phyloP scores from a whole-genome alignment of 768 basidiomycete genomes.

The Tylopilus intermedius region DNA sequence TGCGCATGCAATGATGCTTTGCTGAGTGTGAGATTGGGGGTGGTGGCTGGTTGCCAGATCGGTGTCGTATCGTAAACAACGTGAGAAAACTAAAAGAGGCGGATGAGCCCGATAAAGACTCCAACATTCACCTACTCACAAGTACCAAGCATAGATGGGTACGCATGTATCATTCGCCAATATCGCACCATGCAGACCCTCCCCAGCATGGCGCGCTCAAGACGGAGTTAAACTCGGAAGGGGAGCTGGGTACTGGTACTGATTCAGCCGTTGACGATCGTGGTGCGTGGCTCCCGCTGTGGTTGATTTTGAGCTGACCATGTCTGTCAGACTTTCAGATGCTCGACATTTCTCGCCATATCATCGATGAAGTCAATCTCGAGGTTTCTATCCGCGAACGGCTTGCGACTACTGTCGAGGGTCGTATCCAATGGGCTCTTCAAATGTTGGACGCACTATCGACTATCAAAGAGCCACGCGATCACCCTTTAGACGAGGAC shows the following conservation, averaged over 20 bases:
- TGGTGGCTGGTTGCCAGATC: too few relatives aligned
- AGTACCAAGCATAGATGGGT: conserved; percentile 17
- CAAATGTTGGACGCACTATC: conserved; percentile 35
- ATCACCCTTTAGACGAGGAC: conserved; percentile 21
- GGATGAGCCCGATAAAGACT: too few relatives aligned
- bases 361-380: conserved; percentile 38
- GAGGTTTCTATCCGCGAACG: conserved; percentile 41
- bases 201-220: conserved; percentile 9
- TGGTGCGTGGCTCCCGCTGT: conserved; percentile 13
- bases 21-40: too few relatives aligned
- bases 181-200: conserved; percentile 13
- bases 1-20: too few relatives aligned
- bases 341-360: conserved; percentile 11
- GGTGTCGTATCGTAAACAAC: too few relatives aligned
- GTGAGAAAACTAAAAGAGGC: too few relatives aligned
- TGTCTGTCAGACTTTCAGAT: conserved; percentile 11
- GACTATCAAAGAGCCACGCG: conserved; percentile 12
- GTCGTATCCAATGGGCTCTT: conserved; percentile 44
- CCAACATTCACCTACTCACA: too few relatives aligned
- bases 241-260: conserved; percentile 2
- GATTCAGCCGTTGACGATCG: conserved; percentile 9
- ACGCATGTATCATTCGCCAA: conserved; percentile 22
- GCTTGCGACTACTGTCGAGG: conserved; percentile 38
- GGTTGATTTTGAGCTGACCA: neutral
- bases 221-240: conserved; percentile 8